A percentile compares a stretch with the other conserved stretches of the same genome.
These are phyloP conservation scores for Ophidiomyces ophidiicola DNA, from an alignment of 2,329 filamentous ascomycete species.

Conservation along the genomic window DNA sequence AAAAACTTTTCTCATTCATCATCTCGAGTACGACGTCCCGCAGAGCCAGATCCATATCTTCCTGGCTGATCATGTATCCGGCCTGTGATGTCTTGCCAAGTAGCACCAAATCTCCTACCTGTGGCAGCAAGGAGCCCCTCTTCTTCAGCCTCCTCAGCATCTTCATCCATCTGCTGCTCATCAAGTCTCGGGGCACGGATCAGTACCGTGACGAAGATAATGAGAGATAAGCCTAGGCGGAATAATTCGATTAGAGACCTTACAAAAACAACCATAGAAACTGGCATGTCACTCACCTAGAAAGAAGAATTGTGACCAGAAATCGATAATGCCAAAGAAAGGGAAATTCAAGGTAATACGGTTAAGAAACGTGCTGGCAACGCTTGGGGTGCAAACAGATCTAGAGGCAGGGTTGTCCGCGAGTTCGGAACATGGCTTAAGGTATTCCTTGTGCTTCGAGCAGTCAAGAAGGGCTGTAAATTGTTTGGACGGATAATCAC, in stretches of 20 bases:
- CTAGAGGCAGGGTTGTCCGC: constrained; percentile 58
- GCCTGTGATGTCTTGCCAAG: constrained; percentile 78
- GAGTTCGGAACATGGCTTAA: constrained; percentile 71
- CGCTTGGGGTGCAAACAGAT: constrained; percentile 76
- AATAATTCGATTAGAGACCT: not conserved
- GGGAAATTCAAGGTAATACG: constrained; percentile 87
- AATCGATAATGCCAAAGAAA: constrained; percentile 82
- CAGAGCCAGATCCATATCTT: constrained; percentile 5
- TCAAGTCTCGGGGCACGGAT: constrained; percentile 70
- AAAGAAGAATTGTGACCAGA: constrained; percentile 94
- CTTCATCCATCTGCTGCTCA: constrained; percentile 67
- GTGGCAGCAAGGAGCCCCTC: constrained; percentile 81
- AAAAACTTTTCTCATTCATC: not conserved
- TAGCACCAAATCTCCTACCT: constrained; percentile 66
- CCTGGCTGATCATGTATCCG: constrained; percentile 24
- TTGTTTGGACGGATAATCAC: constrained; percentile 54
- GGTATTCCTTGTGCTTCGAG: constrained; percentile 50
- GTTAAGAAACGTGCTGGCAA: constrained; percentile 88
- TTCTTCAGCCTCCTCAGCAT: constrained; percentile 84
- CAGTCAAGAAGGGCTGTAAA: constrained; percentile 64
- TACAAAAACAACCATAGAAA: not conserved
- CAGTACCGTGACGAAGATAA: constrained; percentile 66
- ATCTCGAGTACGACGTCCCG: constrained; percentile 9
- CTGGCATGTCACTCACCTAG: constrained; percentile 40
- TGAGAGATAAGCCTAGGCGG: constrained; percentile 52